Conservation (phyloP, 352 stramenopile species). For the Thraustotheca clavata region DNA sequence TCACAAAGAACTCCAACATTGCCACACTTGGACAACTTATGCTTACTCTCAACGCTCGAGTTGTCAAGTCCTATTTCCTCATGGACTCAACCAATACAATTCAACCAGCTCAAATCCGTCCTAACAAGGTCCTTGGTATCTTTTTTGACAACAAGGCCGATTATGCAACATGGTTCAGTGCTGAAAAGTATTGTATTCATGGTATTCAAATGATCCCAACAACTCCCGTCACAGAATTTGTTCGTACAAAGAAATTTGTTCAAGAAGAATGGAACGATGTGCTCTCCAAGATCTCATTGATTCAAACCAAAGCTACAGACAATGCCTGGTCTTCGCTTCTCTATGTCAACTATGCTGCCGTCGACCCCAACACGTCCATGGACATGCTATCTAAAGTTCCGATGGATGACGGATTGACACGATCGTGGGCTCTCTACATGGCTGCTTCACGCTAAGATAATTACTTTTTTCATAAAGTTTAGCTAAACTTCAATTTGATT, state of each 20-base stretch:
- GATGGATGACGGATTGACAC: slow-evolving; percentile 58
- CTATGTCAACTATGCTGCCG: slow-evolving; percentile 51
- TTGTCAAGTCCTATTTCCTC: slow-evolving; percentile 62
- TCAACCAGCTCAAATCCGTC: slow-evolving; percentile 50
- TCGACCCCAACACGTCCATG: slow-evolving; percentile 45
- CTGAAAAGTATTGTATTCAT: slow-evolving; percentile 21
- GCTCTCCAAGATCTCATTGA: slow-evolving; percentile 50
- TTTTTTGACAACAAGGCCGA: slow-evolving; percentile 26
- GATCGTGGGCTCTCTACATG: slow-evolving; percentile 63
- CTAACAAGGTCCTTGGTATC: slow-evolving; percentile 53
- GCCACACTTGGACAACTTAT: slow-evolving; percentile 69
- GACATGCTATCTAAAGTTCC: slow-evolving; percentile 36
- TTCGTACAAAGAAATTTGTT: slow-evolving; percentile 51
- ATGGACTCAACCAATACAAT: slow-evolving; percentile 46
- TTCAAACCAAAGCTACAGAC: slow-evolving; percentile 28
- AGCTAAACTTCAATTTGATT: no score
- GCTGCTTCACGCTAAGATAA: slow-evolving; percentile 31
- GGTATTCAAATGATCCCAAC: slow-evolving; percentile 38
- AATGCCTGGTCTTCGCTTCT: slow-evolving; percentile 61
- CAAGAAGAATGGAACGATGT: slow-evolving; percentile 69
- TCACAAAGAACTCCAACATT: slow-evolving; percentile 41
- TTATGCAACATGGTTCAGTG: slow-evolving; percentile 23
- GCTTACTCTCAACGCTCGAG: slow-evolving; percentile 53
- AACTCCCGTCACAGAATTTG: slow-evolving; percentile 56
- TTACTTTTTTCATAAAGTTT: no score